Percentiles rank a stretch among this genome's conserved stretches.
Conservation (phyloP, 345 rosid species). For the Linum usitatissimum region DNA sequence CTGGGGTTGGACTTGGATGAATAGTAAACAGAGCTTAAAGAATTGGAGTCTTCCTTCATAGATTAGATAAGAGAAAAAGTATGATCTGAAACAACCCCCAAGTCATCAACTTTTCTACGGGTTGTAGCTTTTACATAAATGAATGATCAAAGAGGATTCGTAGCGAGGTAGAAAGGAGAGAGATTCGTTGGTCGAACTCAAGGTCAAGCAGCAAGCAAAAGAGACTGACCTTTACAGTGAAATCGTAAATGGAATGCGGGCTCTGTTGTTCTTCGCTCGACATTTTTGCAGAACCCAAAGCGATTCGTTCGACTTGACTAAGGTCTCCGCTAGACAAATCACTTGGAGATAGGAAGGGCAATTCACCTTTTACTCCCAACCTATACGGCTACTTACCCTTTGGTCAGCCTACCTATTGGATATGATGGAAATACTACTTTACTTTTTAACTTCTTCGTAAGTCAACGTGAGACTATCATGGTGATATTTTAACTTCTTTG, state of each 20-base stretch:
- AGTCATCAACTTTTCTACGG: neutral
- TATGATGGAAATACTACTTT: no score
- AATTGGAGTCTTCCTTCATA: neutral
- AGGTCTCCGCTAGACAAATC: no score
- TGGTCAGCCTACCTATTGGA: no score
- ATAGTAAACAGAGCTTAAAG: neutral
- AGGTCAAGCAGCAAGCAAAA: neutral
- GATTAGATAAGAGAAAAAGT: neutral
- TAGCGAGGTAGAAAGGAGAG: no score
- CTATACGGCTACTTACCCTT: no score
- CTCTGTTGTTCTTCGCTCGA: neutral
- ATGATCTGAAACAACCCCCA: neutral
- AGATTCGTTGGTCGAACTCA: neutral
- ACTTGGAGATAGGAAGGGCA: no score
- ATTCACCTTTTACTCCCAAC: no score
- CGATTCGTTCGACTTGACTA: no score
- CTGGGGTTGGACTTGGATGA: no score
- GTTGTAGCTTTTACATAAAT: neutral
- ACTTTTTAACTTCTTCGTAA: no score
- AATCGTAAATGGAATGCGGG: neutral
- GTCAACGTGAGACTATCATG: no score
- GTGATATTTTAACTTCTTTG: no score
- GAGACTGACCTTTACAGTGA: conserved; percentile 2
- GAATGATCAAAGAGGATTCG: neutral
- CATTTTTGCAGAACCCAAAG: neutral